A percentile compares a stretch with the other conserved stretches of the same genome.
Conservation (phyloP, 257 asterid genomes). For the Solanum arcanum region DNA sequence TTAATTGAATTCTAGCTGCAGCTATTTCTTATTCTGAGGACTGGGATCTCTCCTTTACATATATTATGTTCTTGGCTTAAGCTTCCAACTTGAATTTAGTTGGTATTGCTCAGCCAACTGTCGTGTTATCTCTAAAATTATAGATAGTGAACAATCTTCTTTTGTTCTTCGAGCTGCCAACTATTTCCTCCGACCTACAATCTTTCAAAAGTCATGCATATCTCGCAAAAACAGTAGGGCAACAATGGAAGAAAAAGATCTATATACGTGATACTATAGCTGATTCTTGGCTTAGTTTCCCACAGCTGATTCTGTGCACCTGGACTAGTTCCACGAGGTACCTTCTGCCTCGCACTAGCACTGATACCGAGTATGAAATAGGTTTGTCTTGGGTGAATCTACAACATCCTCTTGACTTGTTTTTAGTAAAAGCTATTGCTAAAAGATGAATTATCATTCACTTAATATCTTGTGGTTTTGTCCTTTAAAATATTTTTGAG, state of each 20-base stretch:
- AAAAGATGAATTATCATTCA: background rate
- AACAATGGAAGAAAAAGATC: background rate
- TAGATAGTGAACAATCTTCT: background rate
- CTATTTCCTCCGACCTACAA: background rate
- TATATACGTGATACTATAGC: background rate
- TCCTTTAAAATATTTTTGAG: background rate
- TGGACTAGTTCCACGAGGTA: background rate
- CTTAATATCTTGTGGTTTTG: background rate
- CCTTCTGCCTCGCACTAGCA: background rate
- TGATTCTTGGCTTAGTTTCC: background rate
- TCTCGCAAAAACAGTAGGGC: background rate
- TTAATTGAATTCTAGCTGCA: background rate
- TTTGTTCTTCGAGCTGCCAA: background rate
- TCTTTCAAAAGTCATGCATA: background rate
- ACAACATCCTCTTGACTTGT: background rate
- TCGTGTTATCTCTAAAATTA: background rate
- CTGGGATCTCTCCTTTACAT: background rate
- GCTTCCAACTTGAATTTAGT: background rate
- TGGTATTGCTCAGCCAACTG: background rate
- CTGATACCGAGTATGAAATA: background rate
- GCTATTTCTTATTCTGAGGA: background rate
- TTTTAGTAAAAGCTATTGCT: background rate
- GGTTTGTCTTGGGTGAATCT: background rate
- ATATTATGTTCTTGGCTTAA: background rate
- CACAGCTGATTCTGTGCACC: background rate